Percentiles rank a stretch among this genome's conserved stretches.
phyloP scores from a whole-genome alignment of 768 basidiomycete genomes.

The Lactarius trivialis region DNA sequence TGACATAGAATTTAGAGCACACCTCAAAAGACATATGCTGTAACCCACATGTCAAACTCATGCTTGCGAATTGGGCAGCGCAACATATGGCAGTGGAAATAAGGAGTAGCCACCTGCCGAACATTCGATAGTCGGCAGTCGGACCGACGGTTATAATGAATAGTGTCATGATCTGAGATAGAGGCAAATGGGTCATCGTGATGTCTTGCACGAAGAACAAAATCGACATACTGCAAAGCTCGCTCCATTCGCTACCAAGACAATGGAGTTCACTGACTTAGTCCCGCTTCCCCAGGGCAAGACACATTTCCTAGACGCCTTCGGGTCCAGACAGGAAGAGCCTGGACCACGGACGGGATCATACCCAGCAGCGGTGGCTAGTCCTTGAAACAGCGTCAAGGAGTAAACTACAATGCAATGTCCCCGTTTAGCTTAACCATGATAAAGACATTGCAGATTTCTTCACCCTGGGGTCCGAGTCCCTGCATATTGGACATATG shows the following conservation, averaged over 20 bases:
- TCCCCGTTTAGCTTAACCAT: not conserved
- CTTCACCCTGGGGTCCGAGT: slow-evolving; percentile 46
- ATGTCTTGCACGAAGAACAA: not conserved
- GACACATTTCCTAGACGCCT: slow-evolving; percentile 65
- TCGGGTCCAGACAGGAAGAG: slow-evolving; percentile 49
- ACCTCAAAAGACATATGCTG: not conserved
- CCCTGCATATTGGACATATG: slow-evolving; percentile 37
- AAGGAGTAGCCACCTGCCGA: slow-evolving; percentile 74
- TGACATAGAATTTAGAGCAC: too few relatives aligned
- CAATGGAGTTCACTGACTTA: slow-evolving; percentile 65
- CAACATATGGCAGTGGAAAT: slow-evolving; percentile 69
- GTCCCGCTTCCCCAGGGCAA: slow-evolving; percentile 71
- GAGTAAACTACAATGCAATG: slow-evolving; percentile 38
- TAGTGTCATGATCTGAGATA: slow-evolving; percentile 56
- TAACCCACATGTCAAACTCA: slow-evolving; percentile 58
- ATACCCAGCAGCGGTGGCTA: slow-evolving; percentile 62
- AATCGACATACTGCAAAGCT: slow-evolving; percentile 56
- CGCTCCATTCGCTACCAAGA: slow-evolving; percentile 69
- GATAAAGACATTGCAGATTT: not conserved
- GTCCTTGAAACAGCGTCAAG: slow-evolving; percentile 65
- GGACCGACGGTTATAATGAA: slow-evolving; percentile 70
- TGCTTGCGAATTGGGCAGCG: slow-evolving; percentile 71
- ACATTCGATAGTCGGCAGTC: slow-evolving; percentile 64
- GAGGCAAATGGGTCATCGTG: not conserved
- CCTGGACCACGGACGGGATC: slow-evolving; percentile 65